Evolutionary conservation across 768 basidiomycete species (phyloP).

Genomic region (Cystobasidium ongulense): DNA sequence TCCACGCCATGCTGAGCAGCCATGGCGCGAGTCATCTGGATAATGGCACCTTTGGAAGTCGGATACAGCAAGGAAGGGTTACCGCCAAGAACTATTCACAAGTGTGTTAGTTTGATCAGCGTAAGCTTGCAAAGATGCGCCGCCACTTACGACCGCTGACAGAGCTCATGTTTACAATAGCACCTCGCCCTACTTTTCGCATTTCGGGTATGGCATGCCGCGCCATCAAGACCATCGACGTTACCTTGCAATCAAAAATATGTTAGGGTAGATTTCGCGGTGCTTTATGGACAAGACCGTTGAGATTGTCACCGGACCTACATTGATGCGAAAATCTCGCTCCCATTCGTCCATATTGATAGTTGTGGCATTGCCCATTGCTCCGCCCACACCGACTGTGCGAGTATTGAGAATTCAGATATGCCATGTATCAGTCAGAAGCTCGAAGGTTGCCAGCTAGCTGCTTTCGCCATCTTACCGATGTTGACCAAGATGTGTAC

Average conservation of each 20-base stretch:
- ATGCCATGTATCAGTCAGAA: neutral
- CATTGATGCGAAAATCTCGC: constrained; percentile 4
- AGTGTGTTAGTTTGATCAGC: neutral
- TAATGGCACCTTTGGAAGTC: constrained; percentile 4
- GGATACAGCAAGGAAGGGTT: constrained; percentile 4
- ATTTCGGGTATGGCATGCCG: neutral
- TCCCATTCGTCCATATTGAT: neutral
- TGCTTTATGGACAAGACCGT: neutral
- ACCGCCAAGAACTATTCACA: neutral
- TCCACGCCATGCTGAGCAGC: neutral
- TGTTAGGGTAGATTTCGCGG: too few species aligned
- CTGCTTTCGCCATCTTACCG: neutral
- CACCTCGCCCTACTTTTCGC: neutral
- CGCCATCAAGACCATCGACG: neutral
- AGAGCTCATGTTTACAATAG: constrained; percentile 3
- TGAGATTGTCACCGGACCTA: neutral
- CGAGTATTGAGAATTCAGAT: neutral
- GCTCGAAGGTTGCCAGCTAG: neutral
- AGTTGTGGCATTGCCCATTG: neutral
- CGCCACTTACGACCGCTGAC: constrained; percentile 3
- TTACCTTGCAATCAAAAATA: neutral
- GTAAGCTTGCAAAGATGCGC: neutral
- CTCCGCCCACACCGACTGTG: neutral
- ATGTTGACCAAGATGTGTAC: neutral
- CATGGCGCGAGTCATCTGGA: constrained; percentile 12